Evolutionary conservation across 371 early-diverging fungal species (phyloP), one percentile per base, ranked within the genome.

Genomic region (Saksenaea vasiformis): DNA sequence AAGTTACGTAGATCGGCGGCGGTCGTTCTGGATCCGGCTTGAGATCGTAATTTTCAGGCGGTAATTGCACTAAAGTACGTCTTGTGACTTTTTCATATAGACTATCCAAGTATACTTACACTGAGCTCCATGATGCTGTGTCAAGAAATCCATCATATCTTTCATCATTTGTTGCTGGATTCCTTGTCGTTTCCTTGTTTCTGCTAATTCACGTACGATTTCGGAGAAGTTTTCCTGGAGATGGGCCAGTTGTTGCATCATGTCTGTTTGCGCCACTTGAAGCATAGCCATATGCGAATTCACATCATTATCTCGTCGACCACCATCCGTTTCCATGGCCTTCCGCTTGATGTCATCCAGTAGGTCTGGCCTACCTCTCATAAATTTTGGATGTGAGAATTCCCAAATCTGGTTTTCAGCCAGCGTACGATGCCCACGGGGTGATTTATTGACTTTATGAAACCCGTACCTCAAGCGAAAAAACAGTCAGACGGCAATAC

Each of bases 391-490:
- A 65, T 93, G 93, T 51, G 88, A 89, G 69, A 93, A 93, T 75
- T 92, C 92, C 94, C 94, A 93, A 70, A 91, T 84, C 70, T 91
- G 91, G 69, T 89, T 88, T 66, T 90, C 91, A 3, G 87, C 88
- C 60, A 83, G 66, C 10, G 87, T 88, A 44, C 90, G 85, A 62
- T 88, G 87, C 0, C 93, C 93, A 36, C 92, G 85, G 27, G 91
- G 90, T 58, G 88, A 80, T 74, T 90, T 80, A 82, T 87, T 93
- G 65, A 90, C 84, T 69, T 93, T 93, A 79, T 90, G 90, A 71
- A 92, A 92, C 2, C 91, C 93, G 62, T 90, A 87, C 72, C 72
- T 72, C 31, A 31, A 79, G 28, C n/a, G n/a, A n/a, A 31, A 13
- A n/a, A 60, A 35, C 15, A 38, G 34, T 19, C 35, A 51, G 37